phyloP scores from a whole-genome alignment of 2,329 filamentous ascomycete species.

The Ophiostoma perfectum region DNA sequence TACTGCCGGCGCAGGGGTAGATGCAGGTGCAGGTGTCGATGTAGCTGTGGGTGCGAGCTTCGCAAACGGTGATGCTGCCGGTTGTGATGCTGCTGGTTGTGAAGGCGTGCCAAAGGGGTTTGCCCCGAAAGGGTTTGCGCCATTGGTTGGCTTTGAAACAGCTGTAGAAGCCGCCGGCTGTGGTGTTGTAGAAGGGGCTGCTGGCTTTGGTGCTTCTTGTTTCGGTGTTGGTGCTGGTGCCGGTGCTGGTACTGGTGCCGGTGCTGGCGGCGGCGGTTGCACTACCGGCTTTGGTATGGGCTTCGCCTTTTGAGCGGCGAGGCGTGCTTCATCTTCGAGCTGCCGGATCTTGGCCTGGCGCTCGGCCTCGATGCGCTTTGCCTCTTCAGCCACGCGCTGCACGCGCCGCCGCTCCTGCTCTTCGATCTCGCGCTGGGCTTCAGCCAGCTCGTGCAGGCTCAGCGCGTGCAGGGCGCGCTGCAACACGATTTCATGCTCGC shows the following conservation, averaged over 20 bases:
- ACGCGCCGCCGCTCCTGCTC: slow-evolving; percentile 28
- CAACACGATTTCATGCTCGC: slow-evolving; percentile 31
- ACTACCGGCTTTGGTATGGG: slow-evolving; percentile 29
- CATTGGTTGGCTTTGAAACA: neutral
- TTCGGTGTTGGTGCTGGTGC: slow-evolving; percentile 14
- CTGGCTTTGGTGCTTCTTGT: neutral
- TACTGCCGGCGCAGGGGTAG: neutral
- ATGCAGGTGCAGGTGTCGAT: neutral
- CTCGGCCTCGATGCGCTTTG: slow-evolving; percentile 28
- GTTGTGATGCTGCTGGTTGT: neutral
- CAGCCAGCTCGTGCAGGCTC: slow-evolving; percentile 27
- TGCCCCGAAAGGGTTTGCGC: neutral
- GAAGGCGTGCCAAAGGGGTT: neutral
- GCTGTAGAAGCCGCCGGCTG: neutral
- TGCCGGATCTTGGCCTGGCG: slow-evolving; percentile 27
- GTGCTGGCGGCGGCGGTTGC: neutral
- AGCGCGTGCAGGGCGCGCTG: slow-evolving; percentile 27
- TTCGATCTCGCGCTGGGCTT: slow-evolving; percentile 29
- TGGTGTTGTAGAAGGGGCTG: neutral
- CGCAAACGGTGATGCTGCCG: neutral
- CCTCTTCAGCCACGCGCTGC: slow-evolving; percentile 29
- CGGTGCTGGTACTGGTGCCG: slow-evolving; percentile 12
- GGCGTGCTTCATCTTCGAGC: slow-evolving; percentile 32
- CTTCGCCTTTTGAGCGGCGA: slow-evolving; percentile 33
- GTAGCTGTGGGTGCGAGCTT: neutral